These are phyloP conservation scores for Lentinula detonsa DNA, from an alignment of 768 basidiomycete species.

Conservation along the genomic window DNA sequence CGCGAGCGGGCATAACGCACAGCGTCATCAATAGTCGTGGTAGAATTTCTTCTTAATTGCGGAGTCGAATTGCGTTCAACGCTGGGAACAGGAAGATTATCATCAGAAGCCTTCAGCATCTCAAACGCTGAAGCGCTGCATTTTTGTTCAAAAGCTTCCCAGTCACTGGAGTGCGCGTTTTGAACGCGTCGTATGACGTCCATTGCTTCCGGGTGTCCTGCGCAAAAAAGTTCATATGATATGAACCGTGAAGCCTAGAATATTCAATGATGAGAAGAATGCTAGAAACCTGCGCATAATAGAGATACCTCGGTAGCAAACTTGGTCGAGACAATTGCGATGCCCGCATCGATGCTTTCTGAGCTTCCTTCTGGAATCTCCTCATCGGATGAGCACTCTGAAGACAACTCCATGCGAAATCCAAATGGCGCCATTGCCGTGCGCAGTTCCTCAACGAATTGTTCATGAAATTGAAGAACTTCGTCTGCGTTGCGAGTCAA, in stretches of 20 bases:
- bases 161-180: conserved; percentile 61
- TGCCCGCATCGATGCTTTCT: conserved; percentile 34
- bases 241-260: conserved; percentile 66
- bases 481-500: conserved; percentile 66
- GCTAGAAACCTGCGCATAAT: conserved; percentile 1
- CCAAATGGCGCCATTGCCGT: conserved; percentile 46
- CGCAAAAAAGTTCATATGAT: conserved; percentile 82
- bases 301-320: conserved; percentile 51
- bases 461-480: conserved; percentile 63
- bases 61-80: conserved; percentile 15
- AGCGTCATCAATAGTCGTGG: conserved; percentile 43
- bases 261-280: conserved; percentile 5
- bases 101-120: conserved; percentile 18
- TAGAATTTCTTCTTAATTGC: conserved; percentile 29
- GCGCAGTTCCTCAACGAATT: conserved; percentile 52
- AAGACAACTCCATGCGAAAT: conserved; percentile 28
- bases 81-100: conserved; percentile 15
- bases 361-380: background rate
- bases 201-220: conserved; percentile 78
- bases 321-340: conserved; percentile 46
- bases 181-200: conserved; percentile 65
- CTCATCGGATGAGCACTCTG: conserved; percentile 11
- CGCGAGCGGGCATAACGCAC: conserved; percentile 31
- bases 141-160: conserved; percentile 78
- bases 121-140: conserved; percentile 54